Conservation (phyloP, 139 green algal genomes). For the Penium margaritaceum region DNA sequence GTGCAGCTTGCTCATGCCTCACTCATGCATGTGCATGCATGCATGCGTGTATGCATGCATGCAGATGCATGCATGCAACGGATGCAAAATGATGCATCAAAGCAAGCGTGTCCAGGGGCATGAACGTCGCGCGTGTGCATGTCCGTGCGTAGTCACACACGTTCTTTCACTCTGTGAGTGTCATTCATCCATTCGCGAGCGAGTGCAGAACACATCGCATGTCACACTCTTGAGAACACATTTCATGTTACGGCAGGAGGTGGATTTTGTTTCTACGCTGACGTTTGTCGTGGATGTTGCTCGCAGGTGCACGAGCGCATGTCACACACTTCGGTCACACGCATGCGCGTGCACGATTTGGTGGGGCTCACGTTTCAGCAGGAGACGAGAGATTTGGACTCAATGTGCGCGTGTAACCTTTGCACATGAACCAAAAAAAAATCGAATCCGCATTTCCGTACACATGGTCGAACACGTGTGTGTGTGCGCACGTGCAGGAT, state of each 20-base stretch:
- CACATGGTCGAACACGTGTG: background rate
- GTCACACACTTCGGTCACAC: background rate
- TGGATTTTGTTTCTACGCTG: background rate
- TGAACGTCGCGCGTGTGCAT: background rate
- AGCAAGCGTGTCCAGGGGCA: background rate
- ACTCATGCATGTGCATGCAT: background rate
- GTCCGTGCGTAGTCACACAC: background rate
- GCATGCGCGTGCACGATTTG: constrained; percentile 46
- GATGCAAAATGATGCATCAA: background rate
- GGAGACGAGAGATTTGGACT: background rate
- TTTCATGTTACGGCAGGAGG: too few relatives aligned
- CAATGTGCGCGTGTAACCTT: background rate
- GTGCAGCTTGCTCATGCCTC: background rate
- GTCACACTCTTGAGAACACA: background rate
- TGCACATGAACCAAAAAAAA: background rate
- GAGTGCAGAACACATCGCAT: background rate
- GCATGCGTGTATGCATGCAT: background rate
- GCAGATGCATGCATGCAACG: background rate
- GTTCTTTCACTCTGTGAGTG: background rate
- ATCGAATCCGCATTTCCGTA: background rate
- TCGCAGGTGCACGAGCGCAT: too few relatives aligned
- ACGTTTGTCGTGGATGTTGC: background rate
- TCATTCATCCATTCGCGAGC: background rate
- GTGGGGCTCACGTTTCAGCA: constrained; percentile 49
- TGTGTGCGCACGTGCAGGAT: constrained; percentile 2